Evolutionary conservation across 2,329 filamentous ascomycete genomes (phyloP), one percentile per base, ranked within the genome.

Genomic region (Neopestalotiopsis clavispora): DNA sequence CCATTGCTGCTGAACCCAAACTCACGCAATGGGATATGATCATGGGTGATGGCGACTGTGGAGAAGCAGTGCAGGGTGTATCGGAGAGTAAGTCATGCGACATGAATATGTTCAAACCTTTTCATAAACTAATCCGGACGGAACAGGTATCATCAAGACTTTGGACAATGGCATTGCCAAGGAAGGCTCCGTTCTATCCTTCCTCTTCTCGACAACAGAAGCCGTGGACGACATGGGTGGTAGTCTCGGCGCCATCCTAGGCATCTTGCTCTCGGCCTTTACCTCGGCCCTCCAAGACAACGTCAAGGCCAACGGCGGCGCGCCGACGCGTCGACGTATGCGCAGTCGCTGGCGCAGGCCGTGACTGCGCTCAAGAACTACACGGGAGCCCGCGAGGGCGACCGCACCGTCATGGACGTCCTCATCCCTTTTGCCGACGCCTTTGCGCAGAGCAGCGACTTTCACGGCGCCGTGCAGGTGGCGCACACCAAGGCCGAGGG

Each of bases 161-260:
- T 72, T 80, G 0, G 76, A 79, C 69, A 66, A 67, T 7, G 76
- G 77, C 10, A 71, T 72, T 1, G 75, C 77, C 28, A 72, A 72
- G n/a, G 68, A 71, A 42, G 78, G 78, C 3, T 80, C 78, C 1
- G 70, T 80, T n/a, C 71, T 77, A 38, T 68, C 71, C 14, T 75
- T 78, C 30, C 73, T 80, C 4, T 69, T 76, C 40, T 69, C 72
- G 0, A 75, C 76, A 4, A 77, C 75, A 9, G 72, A 76, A 34
- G 74, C 77, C 14, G 77, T 81, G 5, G 80, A 82, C 66, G 75
- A 75, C 68, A 81, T 81, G 79, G 79, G 77, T 23, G 79, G 80
- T 4, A 80, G 78, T 1, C 76, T 80, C 0, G 80, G 79, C 7
- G 80, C 76, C 17, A 77, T 78, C 56, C 70, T 75, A n/a, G 76